Evolutionary conservation across 2,329 filamentous ascomycete genomes (phyloP), one percentile per base, ranked within the genome.

Genomic region (Ophiostoma sp.): DNA sequence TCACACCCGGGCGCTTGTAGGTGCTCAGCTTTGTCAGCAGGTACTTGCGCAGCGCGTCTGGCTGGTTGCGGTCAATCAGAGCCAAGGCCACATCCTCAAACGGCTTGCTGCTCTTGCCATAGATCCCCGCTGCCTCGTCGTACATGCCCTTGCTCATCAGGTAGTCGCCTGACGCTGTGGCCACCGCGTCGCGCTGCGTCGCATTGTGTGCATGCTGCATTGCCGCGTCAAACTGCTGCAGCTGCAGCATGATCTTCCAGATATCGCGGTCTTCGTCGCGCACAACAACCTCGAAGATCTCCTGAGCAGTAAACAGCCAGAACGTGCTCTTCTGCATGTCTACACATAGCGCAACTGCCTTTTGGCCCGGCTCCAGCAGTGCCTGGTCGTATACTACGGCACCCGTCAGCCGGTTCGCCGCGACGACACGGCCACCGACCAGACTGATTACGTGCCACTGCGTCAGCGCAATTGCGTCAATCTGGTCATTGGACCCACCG

Each of bases 271-370:
- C 91, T 77, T 99, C 95, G 68, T 98, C 92, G 62, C 88, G 89
- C 12, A 94, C 89, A 12, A 95, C 91, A 69, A 99, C 89, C 79
- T 99, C 95, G 73, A 93, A 97, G 66, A 99, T 97, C 74, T 96
- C 93, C 68, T 91, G 85, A 0, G 87, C 85, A 0, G 94, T 98
- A 75, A 98, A 96, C 2, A 99, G 84, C 95, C 96, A 99, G 76
- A 94, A 97, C 0, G 95, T 99, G 75, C 94, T 96, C 81, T 97
- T 97, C 77, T 95, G 94, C 70, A 90, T 85, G 77, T 99, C 95
- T 8, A 94, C 89, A 66, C 93, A 89, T 18, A 99, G 84, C 0
- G 91, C 93, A n/a, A 99, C 81, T 4, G 89, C 87, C 74, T 84
- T 88, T 74, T 97, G 91, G 0, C 90, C 91, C 4, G 87, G 84